A percentile compares a stretch with the other conserved stretches of the same genome.
Evolutionary conservation across 139 green algal genomes (phyloP).

Genomic region (Auxenochlorella pyrenoidosa): DNA sequence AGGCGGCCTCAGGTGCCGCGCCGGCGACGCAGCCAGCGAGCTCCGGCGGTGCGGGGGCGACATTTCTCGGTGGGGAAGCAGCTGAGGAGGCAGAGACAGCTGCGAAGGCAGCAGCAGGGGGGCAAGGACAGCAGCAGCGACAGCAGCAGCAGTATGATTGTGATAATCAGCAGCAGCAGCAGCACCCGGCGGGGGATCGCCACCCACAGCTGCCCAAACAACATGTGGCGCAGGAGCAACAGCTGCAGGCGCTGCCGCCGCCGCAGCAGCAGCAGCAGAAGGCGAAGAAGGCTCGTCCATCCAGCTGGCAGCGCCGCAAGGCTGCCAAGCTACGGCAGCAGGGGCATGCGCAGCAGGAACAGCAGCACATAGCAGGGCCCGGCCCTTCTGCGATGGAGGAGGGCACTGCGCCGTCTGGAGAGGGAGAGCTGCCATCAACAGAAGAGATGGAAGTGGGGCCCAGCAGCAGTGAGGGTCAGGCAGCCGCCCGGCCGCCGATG

Average conservation of each 20-base stretch:
- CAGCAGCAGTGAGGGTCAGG: background rate
- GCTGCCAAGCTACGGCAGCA: slow-evolving; percentile 4
- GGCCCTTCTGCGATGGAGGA: background rate
- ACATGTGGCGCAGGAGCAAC: background rate
- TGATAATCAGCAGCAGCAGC: background rate
- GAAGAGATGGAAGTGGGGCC: background rate
- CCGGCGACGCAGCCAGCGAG: background rate
- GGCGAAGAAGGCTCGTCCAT: slow-evolving; percentile 16
- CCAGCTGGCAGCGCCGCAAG: slow-evolving; percentile 60
- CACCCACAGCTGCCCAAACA: background rate
- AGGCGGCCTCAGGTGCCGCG: background rate
- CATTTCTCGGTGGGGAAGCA: no score
- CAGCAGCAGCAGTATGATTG: background rate
- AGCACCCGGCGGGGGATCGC: background rate
- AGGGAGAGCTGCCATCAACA: background rate
- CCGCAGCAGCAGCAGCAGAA: background rate
- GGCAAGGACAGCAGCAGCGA: background rate
- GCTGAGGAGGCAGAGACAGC: background rate
- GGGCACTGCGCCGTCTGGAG: background rate
- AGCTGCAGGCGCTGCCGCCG: background rate
- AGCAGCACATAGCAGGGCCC: background rate
- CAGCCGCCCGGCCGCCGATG: background rate
- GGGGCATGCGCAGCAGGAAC: slow-evolving; percentile 17
- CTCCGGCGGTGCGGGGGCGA: background rate
- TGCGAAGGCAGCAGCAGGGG: background rate